These are phyloP conservation scores for Tremellales sp. DNA, from an alignment of 1,284 basidiomycete species.

Conservation along the genomic window DNA sequence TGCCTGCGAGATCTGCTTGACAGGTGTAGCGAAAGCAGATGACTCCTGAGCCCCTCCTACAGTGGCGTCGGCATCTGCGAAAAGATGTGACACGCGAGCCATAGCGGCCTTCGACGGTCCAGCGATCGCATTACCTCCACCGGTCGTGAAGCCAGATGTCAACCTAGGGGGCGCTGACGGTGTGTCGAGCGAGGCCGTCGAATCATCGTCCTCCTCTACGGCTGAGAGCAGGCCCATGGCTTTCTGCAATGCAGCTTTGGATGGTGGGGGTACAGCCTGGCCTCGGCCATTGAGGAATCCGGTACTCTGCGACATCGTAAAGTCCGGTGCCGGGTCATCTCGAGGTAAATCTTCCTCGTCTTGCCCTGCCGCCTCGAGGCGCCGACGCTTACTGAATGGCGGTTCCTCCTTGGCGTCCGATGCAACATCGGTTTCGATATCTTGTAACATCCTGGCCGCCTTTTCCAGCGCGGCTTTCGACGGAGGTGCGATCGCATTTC, in stretches of 20 bases:
- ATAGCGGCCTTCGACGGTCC: not conserved
- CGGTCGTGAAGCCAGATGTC: not conserved
- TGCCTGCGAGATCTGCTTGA: too few relatives aligned
- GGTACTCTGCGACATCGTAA: not conserved
- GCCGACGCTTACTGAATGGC: not conserved
- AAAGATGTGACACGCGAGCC: not conserved
- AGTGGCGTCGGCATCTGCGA: too few relatives aligned
- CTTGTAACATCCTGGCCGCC: conserved; percentile 22
- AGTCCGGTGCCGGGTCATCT: not conserved
- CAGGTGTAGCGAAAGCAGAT: too few relatives aligned
- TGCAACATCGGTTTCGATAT: not conserved
- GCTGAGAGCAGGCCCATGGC: conserved; percentile 22
- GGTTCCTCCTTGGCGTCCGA: not conserved
- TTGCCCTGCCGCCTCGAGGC: not conserved
- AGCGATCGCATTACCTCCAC: not conserved
- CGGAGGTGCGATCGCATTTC: conserved; percentile 12
- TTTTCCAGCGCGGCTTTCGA: conserved; percentile 17
- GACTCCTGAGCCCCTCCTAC: too few relatives aligned
- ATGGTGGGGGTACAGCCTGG: conserved; percentile 13
- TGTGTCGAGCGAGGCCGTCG: too few relatives aligned
- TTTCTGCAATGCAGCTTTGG: conserved; percentile 16
- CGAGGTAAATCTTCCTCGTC: not conserved
- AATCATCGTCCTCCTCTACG: not conserved
- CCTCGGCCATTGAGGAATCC: conserved; percentile 21
- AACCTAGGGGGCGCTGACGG: not conserved